A percentile compares a stretch with the other conserved stretches of the same genome.
Conservation (phyloP, 495 filamentous ascomycete genomes). For the Neurospora sp. region DNA sequence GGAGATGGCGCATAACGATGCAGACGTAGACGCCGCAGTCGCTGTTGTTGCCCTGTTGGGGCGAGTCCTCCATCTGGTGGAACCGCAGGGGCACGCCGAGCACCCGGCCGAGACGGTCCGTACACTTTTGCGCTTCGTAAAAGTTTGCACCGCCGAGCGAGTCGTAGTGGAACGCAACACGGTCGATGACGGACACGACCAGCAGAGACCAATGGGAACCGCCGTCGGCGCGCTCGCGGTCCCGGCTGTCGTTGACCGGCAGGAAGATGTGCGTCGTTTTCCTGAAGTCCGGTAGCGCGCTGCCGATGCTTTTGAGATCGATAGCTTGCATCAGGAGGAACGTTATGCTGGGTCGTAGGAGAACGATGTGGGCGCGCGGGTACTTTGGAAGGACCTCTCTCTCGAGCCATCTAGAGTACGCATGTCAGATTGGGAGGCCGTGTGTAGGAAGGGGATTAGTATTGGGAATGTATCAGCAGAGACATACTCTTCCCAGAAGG, state of each 20-base stretch:
- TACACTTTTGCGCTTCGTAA: conserved; percentile 54
- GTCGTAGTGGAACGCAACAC: conserved; percentile 95
- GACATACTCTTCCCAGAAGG: conserved; percentile 94
- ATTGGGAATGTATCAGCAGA: background rate
- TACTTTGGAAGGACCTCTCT: conserved; percentile 70
- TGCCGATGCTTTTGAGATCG: conserved; percentile 61
- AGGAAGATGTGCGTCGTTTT: conserved; percentile 91
- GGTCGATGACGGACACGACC: conserved; percentile 77
- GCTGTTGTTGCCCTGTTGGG: conserved; percentile 82
- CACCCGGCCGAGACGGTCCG: conserved; percentile 57
- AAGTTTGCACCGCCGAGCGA: conserved; percentile 70
- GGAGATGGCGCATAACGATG: conserved; percentile 78
- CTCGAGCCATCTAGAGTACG: conserved; percentile 63
- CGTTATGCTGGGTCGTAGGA: conserved; percentile 87
- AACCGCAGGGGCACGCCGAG: conserved; percentile 58
- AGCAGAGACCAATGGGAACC: conserved; percentile 94
- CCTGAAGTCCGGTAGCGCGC: conserved; percentile 69
- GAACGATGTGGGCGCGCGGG: conserved; percentile 72
- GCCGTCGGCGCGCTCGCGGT: conserved; percentile 67
- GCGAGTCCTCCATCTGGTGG: conserved; percentile 68
- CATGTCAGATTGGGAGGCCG: background rate
- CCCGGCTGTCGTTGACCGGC: conserved; percentile 82
- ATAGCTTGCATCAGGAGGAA: conserved; percentile 82
- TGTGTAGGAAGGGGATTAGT: background rate
- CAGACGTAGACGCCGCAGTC: conserved; percentile 98